Base-by-base conservation (phyloP, 2,329 filamentous ascomycete species). In the Pyrenochaeta sp. region DNA sequence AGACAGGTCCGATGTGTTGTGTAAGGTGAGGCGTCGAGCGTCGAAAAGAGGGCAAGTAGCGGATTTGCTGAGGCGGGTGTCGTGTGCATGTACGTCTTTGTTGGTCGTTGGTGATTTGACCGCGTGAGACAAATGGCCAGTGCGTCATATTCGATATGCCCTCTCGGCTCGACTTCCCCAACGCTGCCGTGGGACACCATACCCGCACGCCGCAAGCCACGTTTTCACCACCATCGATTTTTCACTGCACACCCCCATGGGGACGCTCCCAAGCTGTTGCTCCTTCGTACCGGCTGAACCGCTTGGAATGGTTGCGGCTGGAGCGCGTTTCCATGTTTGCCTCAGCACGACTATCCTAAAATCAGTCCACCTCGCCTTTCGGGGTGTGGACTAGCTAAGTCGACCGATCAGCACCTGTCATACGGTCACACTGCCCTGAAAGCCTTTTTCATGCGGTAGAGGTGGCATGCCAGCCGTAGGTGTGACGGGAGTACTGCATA, bases 41-140 rank as follows among this genome's bases (percentile, higher is more conserved):
- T 36, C 50, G 47, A 58, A 61, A 59, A 47, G 64, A 61, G 60
- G 63, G 61, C 58, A 60, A 45, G 62, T 54, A 40, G 58, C 47
- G 56, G 57, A 65, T 65, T 64, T 59, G 61, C 59, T 64, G 60
- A 42, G 54, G 58, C 43, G 44, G 52, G 40, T 45, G 63, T 66
- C 54, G 49, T 65, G 68, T 66, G 63, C 57, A 74, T 74, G 72
- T 75, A 72, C 52, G 72, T 71, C 68, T 76, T 73, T 69, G 75
- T 66, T 77, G 74, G 69, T 66, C 61, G 50, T 56, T 52, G 64
- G 54, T 77, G 74, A 75, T 75, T 77, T 62, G 66, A 60, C 57
- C 52, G 58, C 56, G 52, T 58, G 52, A 56, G 52, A 54, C 34
- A 40, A 49, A 46, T 66, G 59, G 62, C 50, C 59, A 40, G 65